Base-by-base conservation (phyloP, 768 basidiomycete species). In the Leucogyrophana mollusca region DNA sequence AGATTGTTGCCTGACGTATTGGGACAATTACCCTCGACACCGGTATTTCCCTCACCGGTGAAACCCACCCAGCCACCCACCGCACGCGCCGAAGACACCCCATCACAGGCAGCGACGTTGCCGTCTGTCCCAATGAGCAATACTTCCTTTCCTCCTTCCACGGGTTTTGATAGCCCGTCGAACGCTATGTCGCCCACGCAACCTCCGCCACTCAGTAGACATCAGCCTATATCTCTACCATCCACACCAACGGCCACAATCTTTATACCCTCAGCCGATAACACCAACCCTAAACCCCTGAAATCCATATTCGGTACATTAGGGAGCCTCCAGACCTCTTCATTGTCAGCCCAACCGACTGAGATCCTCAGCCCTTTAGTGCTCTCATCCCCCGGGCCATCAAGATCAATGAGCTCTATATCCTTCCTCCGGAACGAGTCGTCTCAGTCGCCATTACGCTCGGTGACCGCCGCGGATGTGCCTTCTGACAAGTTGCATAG, bases 201-300 rank as follows among this genome's bases (percentile, higher is more conserved):
- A 45, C 67, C 67, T 3, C 65, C 65, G 21, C 57, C 53, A 36
- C 58, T 67, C 10, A 46, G 43, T 43, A 59, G 61, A 51, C 61
- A 45, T 9, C 54, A 51, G 18, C 63, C 67, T 23, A 64, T 67
- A 22, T 69, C 67, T 3, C 43, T 67, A n/a, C 65, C 65, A 2
- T n/a, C 61, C 9, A 67, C 65, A 10, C 65, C 65, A 6, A 66
- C 60, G 30, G 50, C 56, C 11, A 47, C 55, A 16, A 5, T 50
- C 1, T 56, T 44, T 22, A 56, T 54, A 4, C 52, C 64, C 25
- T 11, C 55, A 2, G 44, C 55, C 11, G 16, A 51, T 5, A 5
- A 55, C 23, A 24, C 40, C 32, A 40, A 40, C 27, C 9, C 33
- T 9, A 48, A 46, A 18, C 52, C 56, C 16, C 16, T 37, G n/a